Base-by-base conservation (phyloP, 345 rosid species). In the Eucalyptus coolabah region DNA sequence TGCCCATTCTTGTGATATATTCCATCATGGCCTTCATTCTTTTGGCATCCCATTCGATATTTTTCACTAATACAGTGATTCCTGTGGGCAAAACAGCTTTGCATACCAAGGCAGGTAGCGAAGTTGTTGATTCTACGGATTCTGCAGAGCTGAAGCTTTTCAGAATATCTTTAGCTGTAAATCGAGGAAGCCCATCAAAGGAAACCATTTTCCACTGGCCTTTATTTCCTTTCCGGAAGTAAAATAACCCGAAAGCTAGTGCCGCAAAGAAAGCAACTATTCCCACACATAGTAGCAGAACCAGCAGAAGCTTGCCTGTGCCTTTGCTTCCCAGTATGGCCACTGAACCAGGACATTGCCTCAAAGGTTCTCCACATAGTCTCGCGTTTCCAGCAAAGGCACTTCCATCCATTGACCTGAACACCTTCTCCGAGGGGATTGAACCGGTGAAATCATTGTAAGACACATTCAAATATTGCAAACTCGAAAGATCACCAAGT, bases 11-110 rank as follows among this genome's bases (percentile, higher is more conserved):
- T 24, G 88, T 93, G 47, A 95, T 54, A 63, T 94, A 92, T 77
- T 96, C 95, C 42, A 92, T 89, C 77, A 92, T 50, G 49, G 83
- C 90, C 87, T 88, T 90, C 89, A 91, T 92, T 88, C 91, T 93
- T 53, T 93, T 95, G 10, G 93, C 91, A 87, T 92, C 94, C 90
- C 95, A 92, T 50, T 96, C 95, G 4, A 98, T 90, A 89, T 92
- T 94, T 92, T 96, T 95, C 90, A 96, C 96, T 24, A 91, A 91
- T 69, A 97, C 99, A 30, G 98, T 94, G 89, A 97, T 97, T 92
- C 99, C 99, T 3, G 99, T 97, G 3, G 99, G 99, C 56, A 97
- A 89, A 88, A 95, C 97, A 56, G 94, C 93, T 93, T 96, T 95
- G 94, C 95, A 91, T 89, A 92, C 92, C 40, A 96, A 91, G 90